Percentiles rank a stretch among this genome's conserved stretches.
phyloP scores from a whole-genome alignment of 345 rosid genomes.

The Citrus hindsii region DNA sequence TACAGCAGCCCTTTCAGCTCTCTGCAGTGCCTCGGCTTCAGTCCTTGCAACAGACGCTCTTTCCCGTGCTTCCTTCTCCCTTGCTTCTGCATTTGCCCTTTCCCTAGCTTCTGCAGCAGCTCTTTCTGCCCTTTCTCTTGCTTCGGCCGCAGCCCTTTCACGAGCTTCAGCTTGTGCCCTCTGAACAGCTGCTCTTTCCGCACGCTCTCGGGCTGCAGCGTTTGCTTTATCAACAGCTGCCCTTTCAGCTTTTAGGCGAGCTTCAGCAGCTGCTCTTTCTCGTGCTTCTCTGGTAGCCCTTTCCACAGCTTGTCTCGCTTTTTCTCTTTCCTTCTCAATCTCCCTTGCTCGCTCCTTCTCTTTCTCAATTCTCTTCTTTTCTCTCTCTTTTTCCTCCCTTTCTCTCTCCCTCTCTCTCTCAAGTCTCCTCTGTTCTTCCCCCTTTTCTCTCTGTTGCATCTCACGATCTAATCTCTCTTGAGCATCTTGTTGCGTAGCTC shows the following conservation, averaged over 20 bases:
- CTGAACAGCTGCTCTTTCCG: slow-evolving; percentile 88
- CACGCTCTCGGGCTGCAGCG: slow-evolving; percentile 80
- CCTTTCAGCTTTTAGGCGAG: slow-evolving; percentile 78
- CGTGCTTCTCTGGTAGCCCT: slow-evolving; percentile 98
- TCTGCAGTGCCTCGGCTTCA: slow-evolving; percentile 46
- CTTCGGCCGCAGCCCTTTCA: slow-evolving; percentile 88
- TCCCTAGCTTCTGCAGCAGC: slow-evolving; percentile 92
- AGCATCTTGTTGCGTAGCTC: slow-evolving; percentile 31
- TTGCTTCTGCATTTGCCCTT: slow-evolving; percentile 54
- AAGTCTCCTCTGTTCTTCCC: slow-evolving; percentile 51
- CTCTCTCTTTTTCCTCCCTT: slow-evolving; percentile 63
- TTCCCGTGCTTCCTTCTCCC: slow-evolving; percentile 49
- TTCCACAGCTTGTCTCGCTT: slow-evolving; percentile 88
- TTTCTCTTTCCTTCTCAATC: slow-evolving; percentile 65
- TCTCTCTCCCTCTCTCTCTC: slow-evolving; percentile 65
- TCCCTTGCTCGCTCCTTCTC: slow-evolving; percentile 59
- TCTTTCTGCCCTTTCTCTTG: slow-evolving; percentile 81
- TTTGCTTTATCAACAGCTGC: slow-evolving; percentile 79
- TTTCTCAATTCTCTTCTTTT: slow-evolving; percentile 57
- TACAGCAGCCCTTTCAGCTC: slow-evolving; percentile 83
- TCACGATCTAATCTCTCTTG: slow-evolving; percentile 54
- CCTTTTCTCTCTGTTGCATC: slow-evolving; percentile 47
- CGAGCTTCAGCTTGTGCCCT: slow-evolving; percentile 98
- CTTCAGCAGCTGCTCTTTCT: slow-evolving; percentile 89
- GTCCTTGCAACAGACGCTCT: slow-evolving; percentile 35